phyloP scores from a whole-genome alignment of 805 yeast species.

The Hanseniaspora guilliermondii region DNA sequence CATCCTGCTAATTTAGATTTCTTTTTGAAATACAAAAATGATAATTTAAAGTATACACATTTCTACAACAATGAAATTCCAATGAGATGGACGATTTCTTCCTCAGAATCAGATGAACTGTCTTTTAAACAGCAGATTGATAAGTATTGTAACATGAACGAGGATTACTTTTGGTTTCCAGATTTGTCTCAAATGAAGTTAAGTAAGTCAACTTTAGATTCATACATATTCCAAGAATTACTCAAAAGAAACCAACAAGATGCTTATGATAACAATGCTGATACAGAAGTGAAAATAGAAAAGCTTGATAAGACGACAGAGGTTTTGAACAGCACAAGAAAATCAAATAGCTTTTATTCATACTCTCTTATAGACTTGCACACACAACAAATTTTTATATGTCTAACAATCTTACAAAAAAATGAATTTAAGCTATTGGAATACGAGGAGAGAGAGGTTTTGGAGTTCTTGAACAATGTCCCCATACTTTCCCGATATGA shows the following conservation, averaged over 20 bases:
- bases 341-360: conserved; percentile 15
- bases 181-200: conserved; percentile 24
- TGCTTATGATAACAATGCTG: neutral
- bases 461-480: conserved; percentile 55
- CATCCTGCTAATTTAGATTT: conserved; percentile 26
- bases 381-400: conserved; percentile 59
- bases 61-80: conserved; percentile 18
- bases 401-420: conserved; percentile 67
- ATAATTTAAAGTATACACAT: conserved; percentile 22
- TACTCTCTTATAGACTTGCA: conserved; percentile 55
- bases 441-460: conserved; percentile 79
- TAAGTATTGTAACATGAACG: conserved; percentile 16
- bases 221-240: conserved; percentile 24
- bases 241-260: conserved; percentile 19
- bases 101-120: neutral
- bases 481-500: conserved; percentile 27
- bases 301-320: neutral
- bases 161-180: conserved; percentile 30
- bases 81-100: neutral
- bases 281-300: conserved; percentile 4
- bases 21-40: conserved; percentile 27
- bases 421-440: conserved; percentile 69
- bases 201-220: conserved; percentile 23
- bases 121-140: conserved; percentile 14
- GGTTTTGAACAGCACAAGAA: conserved; percentile 4